Evolutionary conservation across 192 early-diverging fungal genomes (phyloP), one percentile per base, ranked within the genome.

Genomic region (Coemansia sp.): DNA sequence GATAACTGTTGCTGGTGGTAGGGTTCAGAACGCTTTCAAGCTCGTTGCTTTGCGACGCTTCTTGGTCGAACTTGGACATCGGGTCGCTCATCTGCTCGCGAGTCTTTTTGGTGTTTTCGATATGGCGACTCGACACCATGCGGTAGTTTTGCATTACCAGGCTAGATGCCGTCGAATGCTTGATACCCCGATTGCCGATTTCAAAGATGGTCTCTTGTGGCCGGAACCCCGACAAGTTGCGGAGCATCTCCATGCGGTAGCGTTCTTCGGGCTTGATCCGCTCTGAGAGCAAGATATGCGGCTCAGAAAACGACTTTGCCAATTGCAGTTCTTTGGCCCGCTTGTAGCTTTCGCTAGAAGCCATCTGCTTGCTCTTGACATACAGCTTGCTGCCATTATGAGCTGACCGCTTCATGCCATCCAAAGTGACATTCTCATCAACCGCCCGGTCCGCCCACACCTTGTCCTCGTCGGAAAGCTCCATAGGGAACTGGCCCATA

Each of bases 161-260:
- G 2, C 84, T 83, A 17, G 86, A 82, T 0, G 83, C 81, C 3
- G 87, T 85, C 7, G 86, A 50, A 28, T 90, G 80, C 64, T 87
- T 94, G 51, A 72, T 65, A 26, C 96, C 96, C 53, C 91, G 83
- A 46, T 83, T 87, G 20, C 92, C 92, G 31, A 93, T 82, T 62
- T 99, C 96, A 66, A 99, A 99, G 26, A 99, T 88, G 5, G 96
- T 96, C 79, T 97, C 92, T 21, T 73, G 59, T 8, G 94, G 94
- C 14, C 93, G 69, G 76, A 97, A 97, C 11, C 81, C 83, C 8
- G 88, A 83, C 44, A 95, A 82, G 47, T 81, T 79, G 16, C 71
- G 80, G 45, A 96, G 83, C 77, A 96, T 82, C 28, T 71, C 81
- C 51, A 80, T 63, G 18, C 88, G 88, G 20, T 84, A 58, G 26